Evolutionary conservation across 331 rosid species (phyloP).

Genomic region (Malus hybrid): DNA sequence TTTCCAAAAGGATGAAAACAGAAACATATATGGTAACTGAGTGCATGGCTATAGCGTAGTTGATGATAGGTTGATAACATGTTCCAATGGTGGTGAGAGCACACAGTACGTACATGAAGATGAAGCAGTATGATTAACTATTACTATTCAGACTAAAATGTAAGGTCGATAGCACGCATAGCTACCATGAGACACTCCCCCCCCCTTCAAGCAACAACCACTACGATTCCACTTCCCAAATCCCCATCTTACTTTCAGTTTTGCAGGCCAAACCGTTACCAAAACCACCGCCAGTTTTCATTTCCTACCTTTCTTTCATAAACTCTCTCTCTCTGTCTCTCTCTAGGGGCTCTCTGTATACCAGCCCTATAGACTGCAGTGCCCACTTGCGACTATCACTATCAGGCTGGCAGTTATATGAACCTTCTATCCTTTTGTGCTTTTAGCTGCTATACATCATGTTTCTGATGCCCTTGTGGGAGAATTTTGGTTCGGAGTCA

Average conservation of each 20-base stretch:
- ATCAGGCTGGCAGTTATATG: background rate
- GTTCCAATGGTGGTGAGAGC: slow-evolving; percentile 4
- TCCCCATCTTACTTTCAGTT: too few relatives aligned
- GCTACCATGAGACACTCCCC: too few relatives aligned
- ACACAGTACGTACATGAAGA: background rate
- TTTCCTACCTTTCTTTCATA: too few relatives aligned
- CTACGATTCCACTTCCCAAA: too few relatives aligned
- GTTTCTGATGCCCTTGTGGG: background rate
- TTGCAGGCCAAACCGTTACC: too few relatives aligned
- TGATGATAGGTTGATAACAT: background rate
- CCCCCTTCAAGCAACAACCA: too few relatives aligned
- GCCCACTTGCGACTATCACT: background rate
- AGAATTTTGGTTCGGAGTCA: background rate
- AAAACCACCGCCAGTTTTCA: too few relatives aligned
- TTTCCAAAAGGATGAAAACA: too few relatives aligned
- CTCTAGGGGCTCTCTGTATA: background rate
- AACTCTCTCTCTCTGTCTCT: too few relatives aligned
- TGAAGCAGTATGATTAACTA: background rate
- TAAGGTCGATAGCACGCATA: too few relatives aligned
- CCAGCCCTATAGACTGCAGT: background rate
- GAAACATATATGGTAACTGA: too few relatives aligned
- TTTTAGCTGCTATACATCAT: too few relatives aligned
- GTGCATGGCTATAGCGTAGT: background rate
- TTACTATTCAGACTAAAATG: background rate
- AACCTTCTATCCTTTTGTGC: background rate